These are phyloP conservation scores for Brassica carinata DNA, from an alignment of 345 rosid species.

Conservation along the genomic window DNA sequence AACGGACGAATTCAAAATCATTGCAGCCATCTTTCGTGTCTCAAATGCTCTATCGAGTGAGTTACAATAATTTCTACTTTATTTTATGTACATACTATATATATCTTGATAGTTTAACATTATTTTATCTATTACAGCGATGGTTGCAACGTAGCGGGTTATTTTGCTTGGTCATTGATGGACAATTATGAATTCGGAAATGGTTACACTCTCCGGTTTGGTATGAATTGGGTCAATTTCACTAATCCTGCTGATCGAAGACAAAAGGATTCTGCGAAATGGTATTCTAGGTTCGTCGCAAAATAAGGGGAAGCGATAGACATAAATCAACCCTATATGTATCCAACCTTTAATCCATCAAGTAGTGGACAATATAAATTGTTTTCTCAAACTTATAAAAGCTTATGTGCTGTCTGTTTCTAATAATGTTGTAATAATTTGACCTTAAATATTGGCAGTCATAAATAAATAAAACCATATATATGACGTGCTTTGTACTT, in stretches of 20 bases:
- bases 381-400: background rate
- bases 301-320: no score
- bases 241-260: no score
- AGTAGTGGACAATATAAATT: no score
- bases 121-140: slow-evolving; percentile 1
- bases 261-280: no score
- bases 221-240: no score
- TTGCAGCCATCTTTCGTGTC: slow-evolving; percentile 36
- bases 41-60: slow-evolving; percentile 30
- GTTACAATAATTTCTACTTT: background rate
- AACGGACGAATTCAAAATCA: slow-evolving; percentile 23
- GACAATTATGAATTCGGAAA: slow-evolving; percentile 33
- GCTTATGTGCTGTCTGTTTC: background rate
- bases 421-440: background rate
- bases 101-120: background rate
- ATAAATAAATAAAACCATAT: no score
- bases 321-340: no score
- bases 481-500: no score
- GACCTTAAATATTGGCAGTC: background rate
- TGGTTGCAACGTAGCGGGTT: slow-evolving; percentile 29
- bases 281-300: no score
- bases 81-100: background rate
- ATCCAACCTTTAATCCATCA: no score
- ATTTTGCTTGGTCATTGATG: slow-evolving; percentile 33
- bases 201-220: background rate